Percentiles rank a stretch among this genome's conserved stretches.
Conservation (phyloP, 208 protist genomes). For the Crithidia expoeki region DNA sequence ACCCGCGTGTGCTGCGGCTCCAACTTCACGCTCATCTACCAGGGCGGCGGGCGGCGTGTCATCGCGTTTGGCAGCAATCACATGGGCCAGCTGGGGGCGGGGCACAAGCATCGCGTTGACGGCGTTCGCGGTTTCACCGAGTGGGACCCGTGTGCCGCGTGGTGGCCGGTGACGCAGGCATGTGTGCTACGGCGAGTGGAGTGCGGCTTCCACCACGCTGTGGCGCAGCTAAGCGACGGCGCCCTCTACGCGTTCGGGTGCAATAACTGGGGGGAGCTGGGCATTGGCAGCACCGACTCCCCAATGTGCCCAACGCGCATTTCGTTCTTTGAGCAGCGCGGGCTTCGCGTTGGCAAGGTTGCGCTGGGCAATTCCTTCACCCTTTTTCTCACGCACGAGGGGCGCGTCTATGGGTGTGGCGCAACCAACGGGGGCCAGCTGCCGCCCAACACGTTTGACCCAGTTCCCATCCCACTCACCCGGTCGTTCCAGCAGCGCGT, state of each 20-base stretch:
- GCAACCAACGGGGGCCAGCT: slow-evolving; percentile 71
- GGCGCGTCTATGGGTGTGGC: slow-evolving; percentile 73
- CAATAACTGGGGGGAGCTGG: slow-evolving; percentile 82
- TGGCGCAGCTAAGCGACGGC: slow-evolving; percentile 51
- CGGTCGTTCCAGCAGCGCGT: slow-evolving; percentile 44
- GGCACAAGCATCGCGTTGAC: slow-evolving; percentile 53
- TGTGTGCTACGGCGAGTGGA: slow-evolving; percentile 38
- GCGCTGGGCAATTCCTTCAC: slow-evolving; percentile 70
- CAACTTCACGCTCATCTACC: slow-evolving; percentile 74
- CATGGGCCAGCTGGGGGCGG: slow-evolving; percentile 74
- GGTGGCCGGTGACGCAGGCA: slow-evolving; percentile 38
- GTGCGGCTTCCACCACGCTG: slow-evolving; percentile 68
- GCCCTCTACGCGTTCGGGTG: slow-evolving; percentile 63
- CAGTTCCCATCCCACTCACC: slow-evolving; percentile 56
- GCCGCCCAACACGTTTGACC: slow-evolving; percentile 65
- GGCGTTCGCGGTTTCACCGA: slow-evolving; percentile 47
- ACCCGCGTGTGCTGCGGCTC: slow-evolving; percentile 52
- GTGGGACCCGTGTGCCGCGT: slow-evolving; percentile 59
- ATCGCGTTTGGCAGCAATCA: slow-evolving; percentile 77
- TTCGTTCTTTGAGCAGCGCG: slow-evolving; percentile 49
- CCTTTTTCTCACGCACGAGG: slow-evolving; percentile 68
- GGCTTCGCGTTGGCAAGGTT: slow-evolving; percentile 52
- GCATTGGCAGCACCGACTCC: slow-evolving; percentile 59
- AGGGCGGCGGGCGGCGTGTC: slow-evolving; percentile 45
- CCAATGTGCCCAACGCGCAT: slow-evolving; percentile 62